Evolutionary conservation across 176 grass and related monocot genomes (phyloP).

Genomic region (Elaeis guineensis): DNA sequence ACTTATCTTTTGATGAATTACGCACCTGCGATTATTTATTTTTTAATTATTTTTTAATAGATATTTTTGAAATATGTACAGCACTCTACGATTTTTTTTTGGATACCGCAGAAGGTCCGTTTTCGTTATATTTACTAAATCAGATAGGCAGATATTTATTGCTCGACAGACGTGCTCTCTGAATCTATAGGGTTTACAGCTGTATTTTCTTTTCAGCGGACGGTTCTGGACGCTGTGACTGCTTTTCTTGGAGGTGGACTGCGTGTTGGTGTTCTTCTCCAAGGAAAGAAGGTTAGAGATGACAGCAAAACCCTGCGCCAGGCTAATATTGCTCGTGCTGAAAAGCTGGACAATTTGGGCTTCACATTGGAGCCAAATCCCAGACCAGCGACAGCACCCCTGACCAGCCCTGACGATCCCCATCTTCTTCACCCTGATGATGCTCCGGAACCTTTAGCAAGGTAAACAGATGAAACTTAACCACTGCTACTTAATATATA

Average conservation of each 20-base stretch:
- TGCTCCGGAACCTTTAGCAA: conserved; percentile 59
- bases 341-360: conserved; percentile 48
- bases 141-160: no score
- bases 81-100: no score
- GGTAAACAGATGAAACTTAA: conserved; percentile 24
- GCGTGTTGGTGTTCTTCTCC: conserved; percentile 58
- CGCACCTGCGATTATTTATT: no score
- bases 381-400: conserved; percentile 25
- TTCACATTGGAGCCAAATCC: conserved; percentile 81
- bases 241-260: conserved; percentile 78
- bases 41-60: no score
- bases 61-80: no score
- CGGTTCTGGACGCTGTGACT: conserved; percentile 81
- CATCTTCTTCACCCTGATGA: conserved; percentile 51
- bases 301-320: conserved; percentile 69
- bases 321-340: conserved; percentile 48
- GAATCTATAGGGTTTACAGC: not conserved
- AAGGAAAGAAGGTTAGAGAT: conserved; percentile 90
- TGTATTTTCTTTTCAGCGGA: conserved; percentile 45
- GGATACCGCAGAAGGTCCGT: no score
- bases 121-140: no score
- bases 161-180: no score
- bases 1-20: no score
- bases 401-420: conserved; percentile 35
- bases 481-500: no score